Evolutionary conservation across 441 rosid species (phyloP), one percentile per base, ranked within the genome.

Genomic region (Erysimum pusillum): DNA sequence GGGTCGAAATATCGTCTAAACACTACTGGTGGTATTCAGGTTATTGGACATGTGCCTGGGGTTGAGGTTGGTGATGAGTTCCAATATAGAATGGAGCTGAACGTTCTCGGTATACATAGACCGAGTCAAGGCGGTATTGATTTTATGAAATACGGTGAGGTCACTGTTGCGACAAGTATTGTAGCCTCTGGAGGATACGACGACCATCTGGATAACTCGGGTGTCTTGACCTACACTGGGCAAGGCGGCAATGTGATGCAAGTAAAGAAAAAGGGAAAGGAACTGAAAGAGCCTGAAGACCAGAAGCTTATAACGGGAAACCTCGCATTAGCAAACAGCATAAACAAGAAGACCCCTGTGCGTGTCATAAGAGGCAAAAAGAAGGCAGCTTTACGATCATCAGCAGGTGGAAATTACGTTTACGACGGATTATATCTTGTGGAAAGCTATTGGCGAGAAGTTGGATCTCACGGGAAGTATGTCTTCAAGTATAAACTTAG

Each of bases 1-100:
- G 82, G 80, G n/a, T n/a, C n/a, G 25, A 85, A 80, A 67, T 81
- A 38, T 62, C n/a, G n/a, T n/a, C 76, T 88, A 18, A 87, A 86
- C 76, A 53, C 57, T 0, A n/a, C n/a, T n/a, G n/a, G n/a, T n/a
- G 84, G 89, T 17, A 70, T 70, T 36, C 84, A 75, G 34, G 84
- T 91, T 48, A 60, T 93, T 41, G 98, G 99, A 63, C 4, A 83
- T 68, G 90, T 96, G 48, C 98, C 98, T 10, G 98, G 99, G 28
- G 85, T 91, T 81, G 97, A 91, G 77, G 85, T 91, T 67, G 98
- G 99, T 31, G 99, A 93, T 69, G 97, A 91, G 81, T 95, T 91
- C 82, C 97, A 85, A 20, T 93, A 88, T 35, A 78, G 94, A 64
- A 83, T 90, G 44, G 99, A 93, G 87, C 91, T 91, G 53, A 86